phyloP scores from a whole-genome alignment of 2,329 filamentous ascomycete species.

The Colletotrichum sp. region DNA sequence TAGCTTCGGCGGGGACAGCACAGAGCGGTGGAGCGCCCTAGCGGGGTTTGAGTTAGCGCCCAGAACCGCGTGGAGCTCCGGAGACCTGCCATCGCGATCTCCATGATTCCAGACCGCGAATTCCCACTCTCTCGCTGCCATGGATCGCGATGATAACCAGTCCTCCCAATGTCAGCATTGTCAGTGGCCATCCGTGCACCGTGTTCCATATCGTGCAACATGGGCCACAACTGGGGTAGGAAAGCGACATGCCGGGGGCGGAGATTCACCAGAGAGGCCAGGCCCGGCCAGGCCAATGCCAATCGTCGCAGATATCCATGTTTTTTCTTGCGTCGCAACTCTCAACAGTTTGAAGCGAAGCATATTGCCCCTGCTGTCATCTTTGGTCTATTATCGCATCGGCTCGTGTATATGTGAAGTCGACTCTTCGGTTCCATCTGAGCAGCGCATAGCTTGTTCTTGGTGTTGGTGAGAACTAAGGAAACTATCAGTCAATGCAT shows the following conservation, averaged over 20 bases:
- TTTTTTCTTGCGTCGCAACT: neutral
- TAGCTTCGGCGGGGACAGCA: constrained; percentile 14
- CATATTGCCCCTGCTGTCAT: neutral
- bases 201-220: neutral
- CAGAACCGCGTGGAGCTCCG: neutral
- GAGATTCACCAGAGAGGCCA: neutral
- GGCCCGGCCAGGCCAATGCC: neutral
- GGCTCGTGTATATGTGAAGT: neutral
- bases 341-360: neutral
- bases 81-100: constrained; percentile 11
- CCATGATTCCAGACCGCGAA: constrained; percentile 9
- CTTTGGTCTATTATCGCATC: neutral
- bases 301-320: neutral
- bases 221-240: neutral
- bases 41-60: neutral
- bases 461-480: neutral
- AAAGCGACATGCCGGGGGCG: neutral
- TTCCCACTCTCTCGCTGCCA: neutral
- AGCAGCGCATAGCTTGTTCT: neutral
- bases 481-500: neutral
- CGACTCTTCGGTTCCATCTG: neutral
- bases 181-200: neutral
- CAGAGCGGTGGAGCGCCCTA: neutral
- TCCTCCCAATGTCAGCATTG: neutral
- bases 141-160: neutral